phyloP scores from a whole-genome alignment of 495 filamentous ascomycete genomes.

The Aspergillus baeticus region DNA sequence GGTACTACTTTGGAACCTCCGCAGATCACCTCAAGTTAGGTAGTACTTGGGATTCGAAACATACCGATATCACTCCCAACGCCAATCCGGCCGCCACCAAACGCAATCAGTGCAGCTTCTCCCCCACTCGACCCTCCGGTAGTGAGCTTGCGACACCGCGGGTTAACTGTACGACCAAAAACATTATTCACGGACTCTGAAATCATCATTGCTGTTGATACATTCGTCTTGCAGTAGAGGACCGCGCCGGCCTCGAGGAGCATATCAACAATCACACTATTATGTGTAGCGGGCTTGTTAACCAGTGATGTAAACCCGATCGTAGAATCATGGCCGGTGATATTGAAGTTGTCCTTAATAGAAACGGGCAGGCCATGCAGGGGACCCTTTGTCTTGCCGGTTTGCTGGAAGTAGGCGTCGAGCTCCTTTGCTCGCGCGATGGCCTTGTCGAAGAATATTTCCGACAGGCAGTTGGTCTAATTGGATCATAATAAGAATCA shows the following conservation, averaged over 20 bases:
- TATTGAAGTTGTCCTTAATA: slow-evolving; percentile 23
- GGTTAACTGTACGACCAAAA: slow-evolving; percentile 11
- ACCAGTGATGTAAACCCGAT: slow-evolving; percentile 23
- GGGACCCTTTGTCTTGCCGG: slow-evolving; percentile 50
- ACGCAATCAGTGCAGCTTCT: slow-evolving; percentile 8
- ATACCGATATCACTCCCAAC: slow-evolving; percentile 12
- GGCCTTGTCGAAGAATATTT: slow-evolving; percentile 51
- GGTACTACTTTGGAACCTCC: too few species aligned
- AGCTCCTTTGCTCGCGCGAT: slow-evolving; percentile 34
- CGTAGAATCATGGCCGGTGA: slow-evolving; percentile 18
- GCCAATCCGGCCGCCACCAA: slow-evolving; percentile 10
- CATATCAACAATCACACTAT: slow-evolving; percentile 16
- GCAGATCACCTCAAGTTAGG: too few species aligned
- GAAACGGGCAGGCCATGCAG: slow-evolving; percentile 61
- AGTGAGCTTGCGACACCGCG: slow-evolving; percentile 2
- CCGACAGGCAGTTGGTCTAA: slow-evolving; percentile 58
- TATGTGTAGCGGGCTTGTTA: slow-evolving; percentile 18
- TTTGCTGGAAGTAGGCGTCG: slow-evolving; percentile 33
- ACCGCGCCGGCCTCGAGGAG: slow-evolving; percentile 13
- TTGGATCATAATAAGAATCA: too few species aligned
- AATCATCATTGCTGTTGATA: slow-evolving; percentile 14
- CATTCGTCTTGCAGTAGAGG: slow-evolving; percentile 19
- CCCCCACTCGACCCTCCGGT: slow-evolving; percentile 8
- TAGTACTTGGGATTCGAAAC: too few species aligned
- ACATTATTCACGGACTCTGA: slow-evolving; percentile 10